Evolutionary conservation across 2,329 filamentous ascomycete genomes (phyloP).

Genomic region (Sporothrix inflata): DNA sequence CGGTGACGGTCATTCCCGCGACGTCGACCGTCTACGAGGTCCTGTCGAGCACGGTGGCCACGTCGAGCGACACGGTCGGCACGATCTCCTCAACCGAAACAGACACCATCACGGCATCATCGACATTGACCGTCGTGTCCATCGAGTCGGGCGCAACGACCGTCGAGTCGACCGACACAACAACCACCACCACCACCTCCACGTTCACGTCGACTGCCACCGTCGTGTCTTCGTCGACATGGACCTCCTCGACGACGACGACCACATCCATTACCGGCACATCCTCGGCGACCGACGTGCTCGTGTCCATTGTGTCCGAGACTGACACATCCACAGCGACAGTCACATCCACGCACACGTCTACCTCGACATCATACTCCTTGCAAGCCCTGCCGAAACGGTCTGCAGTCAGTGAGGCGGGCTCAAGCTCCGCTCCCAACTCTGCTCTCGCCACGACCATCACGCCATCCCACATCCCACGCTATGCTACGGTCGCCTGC

Average conservation of each 20-base stretch:
- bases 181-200: background rate
- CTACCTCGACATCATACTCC: background rate
- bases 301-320: background rate
- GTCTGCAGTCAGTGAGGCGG: background rate
- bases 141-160: background rate
- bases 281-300: background rate
- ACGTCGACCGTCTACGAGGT: background rate
- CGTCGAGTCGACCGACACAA: background rate
- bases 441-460: background rate
- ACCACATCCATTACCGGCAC: background rate
- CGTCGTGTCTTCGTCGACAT: background rate
- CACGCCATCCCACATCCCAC: background rate
- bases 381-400: background rate
- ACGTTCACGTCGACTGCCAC: background rate
- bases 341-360: background rate
- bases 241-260: background rate
- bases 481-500: background rate
- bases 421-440: background rate
- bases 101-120: background rate
- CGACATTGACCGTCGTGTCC: background rate
- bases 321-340: background rate
- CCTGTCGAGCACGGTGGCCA: background rate
- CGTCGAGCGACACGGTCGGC: background rate
- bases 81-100: background rate
- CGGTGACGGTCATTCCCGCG: background rate